Evolutionary conservation across 768 basidiomycete species (phyloP).

Genomic region (Calocybe gangraenosa): DNA sequence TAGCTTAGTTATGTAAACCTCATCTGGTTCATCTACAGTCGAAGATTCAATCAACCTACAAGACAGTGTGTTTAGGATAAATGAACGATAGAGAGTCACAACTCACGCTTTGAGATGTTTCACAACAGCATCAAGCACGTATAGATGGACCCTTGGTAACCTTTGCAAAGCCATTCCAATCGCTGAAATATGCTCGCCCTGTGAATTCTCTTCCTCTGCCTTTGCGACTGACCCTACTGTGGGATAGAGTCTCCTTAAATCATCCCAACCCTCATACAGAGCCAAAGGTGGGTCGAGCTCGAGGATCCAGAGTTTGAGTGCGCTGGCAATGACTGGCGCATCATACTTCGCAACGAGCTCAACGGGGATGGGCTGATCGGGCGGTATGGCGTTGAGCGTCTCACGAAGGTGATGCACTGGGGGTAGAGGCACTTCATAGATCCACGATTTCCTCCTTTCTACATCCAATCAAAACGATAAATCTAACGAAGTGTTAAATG

Average conservation of each 20-base stretch:
- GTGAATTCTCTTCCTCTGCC: conserved; percentile 46
- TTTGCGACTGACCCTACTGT: conserved; percentile 54
- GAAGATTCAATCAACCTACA: conserved; percentile 68
- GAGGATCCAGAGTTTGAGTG: conserved; percentile 86
- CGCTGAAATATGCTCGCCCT: conserved; percentile 60
- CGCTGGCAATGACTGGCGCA: conserved; percentile 79
- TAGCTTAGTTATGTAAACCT: conserved; percentile 83
- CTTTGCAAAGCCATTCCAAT: conserved; percentile 60
- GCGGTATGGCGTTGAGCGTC: conserved; percentile 69
- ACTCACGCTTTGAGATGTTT: conserved; percentile 71
- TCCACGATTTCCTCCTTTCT: conserved; percentile 91
- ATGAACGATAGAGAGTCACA: not conserved
- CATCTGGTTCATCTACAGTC: conserved; percentile 63
- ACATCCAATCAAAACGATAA: conserved; percentile 2
- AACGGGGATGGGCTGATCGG: conserved; percentile 49
- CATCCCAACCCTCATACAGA: conserved; percentile 90
- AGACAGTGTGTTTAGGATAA: conserved; percentile 4
- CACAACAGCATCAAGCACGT: conserved; percentile 74
- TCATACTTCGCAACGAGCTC: conserved; percentile 65
- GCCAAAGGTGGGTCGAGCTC: conserved; percentile 87
- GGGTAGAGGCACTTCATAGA: conserved; percentile 87
- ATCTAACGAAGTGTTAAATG: not conserved
- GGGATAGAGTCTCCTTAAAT: conserved; percentile 84
- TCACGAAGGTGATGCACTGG: conserved; percentile 85
- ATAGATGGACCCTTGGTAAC: conserved; percentile 75